Base-by-base conservation (phyloP, 345 rosid genomes). In the Chamaenerion angustifolium region DNA sequence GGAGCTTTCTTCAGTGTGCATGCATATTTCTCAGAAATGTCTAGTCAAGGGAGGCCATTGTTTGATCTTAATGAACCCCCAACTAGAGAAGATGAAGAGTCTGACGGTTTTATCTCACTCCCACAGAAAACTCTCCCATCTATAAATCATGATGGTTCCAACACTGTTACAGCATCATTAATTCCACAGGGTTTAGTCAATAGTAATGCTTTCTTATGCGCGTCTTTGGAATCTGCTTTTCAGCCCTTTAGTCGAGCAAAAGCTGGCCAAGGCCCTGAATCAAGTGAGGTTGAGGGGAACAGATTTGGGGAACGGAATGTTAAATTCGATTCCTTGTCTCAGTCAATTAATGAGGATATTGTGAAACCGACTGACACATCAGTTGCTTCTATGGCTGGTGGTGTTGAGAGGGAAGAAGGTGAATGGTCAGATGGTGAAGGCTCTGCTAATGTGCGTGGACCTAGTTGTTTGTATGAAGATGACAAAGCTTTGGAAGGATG, bases 1-100 rank as follows among this genome's bases (percentile, higher is more conserved):
- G 59, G 46, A 37, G 46, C 23, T 54, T 43, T 47, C 43, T 63
- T 51, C 65, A 54, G 69, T 63, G 81, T 82, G 78, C 73, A 92
- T 82, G 90, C 81, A 71, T 71, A 66, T 71, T 66, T 79, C 56
- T 64, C 76, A 71, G 83, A 82, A 68, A 93, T 93, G 99, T 85
- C 88, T 64, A 80, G 94, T 55, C 73, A 79, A 64, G 90, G 94
- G 71, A 82, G 71, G 78, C 68, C 66, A 45, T 60, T 88, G 60
- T 88, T 93, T 82, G 99, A 93, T 80, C 96, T 93, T 79, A 93
- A 93, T 71, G 99, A 93, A 70, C 88, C 82, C 59, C 96, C 99
- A 15, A 65, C 73, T 15, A 87, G 80, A 51, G 89, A 82, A 55
- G 82, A 72, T 12, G 94, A 70, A 67, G 84, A 71, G 58, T 66